Base-by-base conservation (phyloP, 768 basidiomycete species). In the Gloeostereum incarnatum region DNA sequence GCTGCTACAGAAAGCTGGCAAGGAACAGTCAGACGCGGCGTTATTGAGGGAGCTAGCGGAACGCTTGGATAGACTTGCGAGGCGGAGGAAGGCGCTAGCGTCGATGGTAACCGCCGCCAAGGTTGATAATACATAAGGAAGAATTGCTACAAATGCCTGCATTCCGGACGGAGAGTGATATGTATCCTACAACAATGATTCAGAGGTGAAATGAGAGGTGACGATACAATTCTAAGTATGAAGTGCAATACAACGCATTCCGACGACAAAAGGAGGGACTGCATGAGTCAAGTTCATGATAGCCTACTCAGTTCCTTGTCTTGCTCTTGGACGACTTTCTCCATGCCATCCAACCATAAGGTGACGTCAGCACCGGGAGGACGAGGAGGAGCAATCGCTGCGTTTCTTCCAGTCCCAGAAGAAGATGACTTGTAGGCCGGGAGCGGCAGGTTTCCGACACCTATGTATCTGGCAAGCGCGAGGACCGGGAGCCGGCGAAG, bases 401-500 rank as follows among this genome's bases (percentile, higher is more conserved):
- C 23, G 19, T 22, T n/a, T 25, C 9, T 29, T 19, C 20, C 4
- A 25, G 24, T 31, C n/a, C n/a, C n/a, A n/a, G n/a, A n/a, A n/a
- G n/a, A n/a, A n/a, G n/a, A n/a, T 10, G 11, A 26, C 16, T 13
- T 17, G 16, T 39, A 44, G 19, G 33, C 21, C 17, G 47, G 38
- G 3, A 37, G 34, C 18, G 36, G 38, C 10, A 63, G 32, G 45
- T 55, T 58, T n/a, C 74, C 71, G 11, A 68, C 58, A 20, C 80
- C 73, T 35, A 97, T 79, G 53, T 90, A 81, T 6, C 76, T 71
- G 3, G 94, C 89, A 32, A 96, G 77, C 1, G 93, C 89, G 14
- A 98, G 74, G 32, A 98, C 90, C 3, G 96, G 96, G n/a, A 99
- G 68, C 5, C 92, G 78, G 9, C 96, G 78, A 9, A 99, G 69